A percentile compares a stretch with the other conserved stretches of the same genome.
Evolutionary conservation across 805 yeast genomes (phyloP).

Genomic region (Kuraishia hungarica): DNA sequence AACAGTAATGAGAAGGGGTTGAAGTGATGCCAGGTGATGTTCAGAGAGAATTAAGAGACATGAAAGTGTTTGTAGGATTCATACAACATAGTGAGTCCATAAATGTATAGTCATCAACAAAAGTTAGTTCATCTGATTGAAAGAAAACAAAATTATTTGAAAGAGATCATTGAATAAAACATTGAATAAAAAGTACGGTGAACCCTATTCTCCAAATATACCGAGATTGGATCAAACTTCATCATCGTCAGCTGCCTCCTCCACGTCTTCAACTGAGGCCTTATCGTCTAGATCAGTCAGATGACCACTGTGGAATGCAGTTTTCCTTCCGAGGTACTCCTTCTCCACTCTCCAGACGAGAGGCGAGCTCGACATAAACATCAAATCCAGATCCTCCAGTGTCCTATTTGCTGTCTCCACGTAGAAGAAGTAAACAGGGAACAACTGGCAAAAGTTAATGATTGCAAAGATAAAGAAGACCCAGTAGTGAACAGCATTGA

Average conservation of each 20-base stretch:
- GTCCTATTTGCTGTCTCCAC: slow-evolving; percentile 63
- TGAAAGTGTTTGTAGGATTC: no score
- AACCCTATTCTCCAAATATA: background rate
- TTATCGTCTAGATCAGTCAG: background rate
- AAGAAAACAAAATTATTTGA: no score
- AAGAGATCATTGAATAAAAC: background rate
- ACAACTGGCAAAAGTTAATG: slow-evolving; percentile 43
- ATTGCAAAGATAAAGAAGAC: slow-evolving; percentile 52
- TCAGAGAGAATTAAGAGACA: no score
- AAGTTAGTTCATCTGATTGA: background rate
- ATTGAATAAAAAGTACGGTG: background rate
- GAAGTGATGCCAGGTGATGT: background rate
- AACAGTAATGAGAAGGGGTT: background rate
- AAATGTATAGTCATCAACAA: background rate
- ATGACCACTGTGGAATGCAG: background rate
- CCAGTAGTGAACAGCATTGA: slow-evolving; percentile 39
- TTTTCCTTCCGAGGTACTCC: slow-evolving; percentile 1
- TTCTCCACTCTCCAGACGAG: slow-evolving; percentile 47
- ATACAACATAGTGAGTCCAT: no score
- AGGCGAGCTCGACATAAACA: slow-evolving; percentile 40
- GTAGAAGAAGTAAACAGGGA: slow-evolving; percentile 46
- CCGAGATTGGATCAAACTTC: background rate
- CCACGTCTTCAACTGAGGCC: background rate
- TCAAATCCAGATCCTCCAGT: slow-evolving; percentile 56
- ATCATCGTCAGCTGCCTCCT: background rate